phyloP scores from a whole-genome alignment of 2,329 filamentous ascomycete genomes.

The Teratosphaeria viscida region DNA sequence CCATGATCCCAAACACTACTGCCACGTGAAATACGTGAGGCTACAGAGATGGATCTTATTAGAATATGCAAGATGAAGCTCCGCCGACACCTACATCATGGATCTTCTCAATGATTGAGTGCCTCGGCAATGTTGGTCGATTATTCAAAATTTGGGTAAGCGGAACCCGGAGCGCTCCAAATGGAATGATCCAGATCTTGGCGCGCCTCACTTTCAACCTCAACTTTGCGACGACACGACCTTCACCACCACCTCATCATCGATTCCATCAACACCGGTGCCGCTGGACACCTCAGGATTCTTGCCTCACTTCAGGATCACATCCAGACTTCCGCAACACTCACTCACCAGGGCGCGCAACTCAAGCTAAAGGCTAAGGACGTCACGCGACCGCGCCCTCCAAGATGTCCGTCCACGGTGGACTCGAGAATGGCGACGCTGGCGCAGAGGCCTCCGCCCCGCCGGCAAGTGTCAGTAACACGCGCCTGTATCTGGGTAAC shows the following conservation, averaged over 20 bases:
- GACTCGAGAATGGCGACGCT: not conserved
- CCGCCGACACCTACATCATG: not conserved
- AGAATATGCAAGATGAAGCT: not conserved
- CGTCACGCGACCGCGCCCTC: not conserved
- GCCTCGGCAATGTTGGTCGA: not conserved
- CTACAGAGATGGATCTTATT: not conserved
- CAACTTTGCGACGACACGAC: not conserved
- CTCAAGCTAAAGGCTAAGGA: not conserved
- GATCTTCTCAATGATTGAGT: not conserved
- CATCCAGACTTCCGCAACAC: not conserved
- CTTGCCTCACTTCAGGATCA: not conserved
- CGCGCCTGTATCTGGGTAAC: slow-evolving; percentile 70
- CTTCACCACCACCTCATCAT: slow-evolving; percentile 1
- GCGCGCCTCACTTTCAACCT: not conserved
- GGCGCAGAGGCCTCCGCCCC: not conserved
- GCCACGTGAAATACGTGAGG: not conserved
- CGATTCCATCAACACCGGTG: not conserved
- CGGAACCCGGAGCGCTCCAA: not conserved
- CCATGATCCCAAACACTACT: not conserved
- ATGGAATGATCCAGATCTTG: not conserved
- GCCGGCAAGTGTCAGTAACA: slow-evolving; percentile 59
- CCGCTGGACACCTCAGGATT: not conserved
- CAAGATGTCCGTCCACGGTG: not conserved
- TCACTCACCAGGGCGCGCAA: not conserved
- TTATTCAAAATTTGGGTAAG: not conserved